Base-by-base conservation (phyloP, 306 rosid species). In the Rosa multiflora region DNA sequence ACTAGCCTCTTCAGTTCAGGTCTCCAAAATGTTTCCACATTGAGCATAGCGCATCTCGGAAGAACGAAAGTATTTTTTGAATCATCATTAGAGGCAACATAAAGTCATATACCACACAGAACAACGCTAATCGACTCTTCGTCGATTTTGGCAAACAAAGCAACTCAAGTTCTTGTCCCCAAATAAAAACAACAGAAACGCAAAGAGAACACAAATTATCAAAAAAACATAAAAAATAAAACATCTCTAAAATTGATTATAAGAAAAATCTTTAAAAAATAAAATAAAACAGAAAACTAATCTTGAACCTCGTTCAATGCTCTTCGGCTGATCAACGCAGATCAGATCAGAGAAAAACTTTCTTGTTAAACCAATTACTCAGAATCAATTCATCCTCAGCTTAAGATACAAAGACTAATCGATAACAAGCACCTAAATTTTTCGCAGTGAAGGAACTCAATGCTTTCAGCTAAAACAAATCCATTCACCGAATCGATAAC, bases 1-100 rank as follows among this genome's bases (percentile, higher is more conserved):
- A 40, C 0, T 40, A 73, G 87, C 90, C 93, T 91, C 94, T 90
- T 92, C 97, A 92, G 94, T 85, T 92, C 95, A 92, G 95, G 92
- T 90, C 97, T 90, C 93, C 90, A 88, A 82, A 51, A 70, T 1
- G 76, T 87, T 85, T 88, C 97, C 83, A 77, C 97, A 89, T 13
- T 26, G 35, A 53, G 64, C 23, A 37, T 73, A 12, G 5, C 20
- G 32, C 23, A 53, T 73, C 76, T 73, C 76, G 0, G 76, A 73
- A 73, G 67, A 73, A 73, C 77, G 77, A 73, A 73, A 75, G 44
- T 75, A 59, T 10, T 40, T 6, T 53, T 74, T 58, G 1, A 59
- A 74, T 74, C 78, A 58, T 74, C 78, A 74, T 43, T 5, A 74
- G 78, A 42, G 78, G 69, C 69, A 13, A 14, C 20, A 55, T 13